These are phyloP conservation scores for Rosa multiflora DNA, from an alignment of 306 rosid species.

Conservation along the genomic window DNA sequence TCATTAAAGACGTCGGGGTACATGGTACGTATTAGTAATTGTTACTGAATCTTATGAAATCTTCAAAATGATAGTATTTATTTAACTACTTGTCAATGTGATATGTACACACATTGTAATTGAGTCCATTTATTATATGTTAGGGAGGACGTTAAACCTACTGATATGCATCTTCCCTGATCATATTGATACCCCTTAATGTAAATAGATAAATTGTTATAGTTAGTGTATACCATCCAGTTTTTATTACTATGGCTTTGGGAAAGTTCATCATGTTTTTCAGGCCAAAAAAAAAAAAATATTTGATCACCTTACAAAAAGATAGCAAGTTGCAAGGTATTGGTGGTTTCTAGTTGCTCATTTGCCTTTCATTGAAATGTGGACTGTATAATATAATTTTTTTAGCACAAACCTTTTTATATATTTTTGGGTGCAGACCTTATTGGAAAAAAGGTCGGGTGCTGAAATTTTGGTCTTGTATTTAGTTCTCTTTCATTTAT, in stretches of 20 bases:
- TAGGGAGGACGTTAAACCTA: background rate
- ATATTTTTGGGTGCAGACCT: background rate
- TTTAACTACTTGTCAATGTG: background rate
- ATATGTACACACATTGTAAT: background rate
- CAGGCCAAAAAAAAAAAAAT: background rate
- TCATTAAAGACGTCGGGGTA: constrained; percentile 60
- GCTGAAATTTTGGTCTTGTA: background rate
- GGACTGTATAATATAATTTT: background rate
- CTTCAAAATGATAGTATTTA: constrained; percentile 11
- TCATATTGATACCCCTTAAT: background rate
- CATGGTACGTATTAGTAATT: constrained; percentile 50
- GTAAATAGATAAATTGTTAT: background rate
- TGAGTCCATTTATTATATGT: background rate
- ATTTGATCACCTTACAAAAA: background rate
- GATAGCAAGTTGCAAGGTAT: background rate
- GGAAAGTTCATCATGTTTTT: background rate
- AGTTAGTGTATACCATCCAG: background rate
- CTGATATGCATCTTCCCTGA: background rate
- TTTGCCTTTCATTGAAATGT: background rate
- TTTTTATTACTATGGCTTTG: background rate
- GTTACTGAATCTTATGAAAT: constrained; percentile 16
- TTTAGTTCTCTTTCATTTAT: background rate
- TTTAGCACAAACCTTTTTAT: background rate
- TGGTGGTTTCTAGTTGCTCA: background rate
- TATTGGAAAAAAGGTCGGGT: background rate